Evolutionary conservation across 371 early-diverging fungal genomes (phyloP).

Genomic region (Circinella minor): DNA sequence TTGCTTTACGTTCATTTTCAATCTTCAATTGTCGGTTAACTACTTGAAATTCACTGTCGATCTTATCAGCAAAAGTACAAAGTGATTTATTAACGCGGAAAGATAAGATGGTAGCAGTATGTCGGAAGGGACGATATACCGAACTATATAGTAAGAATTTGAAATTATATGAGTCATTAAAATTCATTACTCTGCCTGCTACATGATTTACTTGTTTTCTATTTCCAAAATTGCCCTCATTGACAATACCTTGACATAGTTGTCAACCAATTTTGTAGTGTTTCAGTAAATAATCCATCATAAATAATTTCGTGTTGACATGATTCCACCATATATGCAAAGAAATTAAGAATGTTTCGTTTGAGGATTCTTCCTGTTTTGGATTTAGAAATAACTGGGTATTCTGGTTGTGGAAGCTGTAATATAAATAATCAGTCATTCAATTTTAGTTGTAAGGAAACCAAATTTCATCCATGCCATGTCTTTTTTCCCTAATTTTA

Average conservation of each 20-base stretch:
- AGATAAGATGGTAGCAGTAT: conserved; percentile 79
- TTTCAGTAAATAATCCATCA: conserved; percentile 62
- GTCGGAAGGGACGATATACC: conserved; percentile 87
- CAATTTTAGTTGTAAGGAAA: too few relatives aligned
- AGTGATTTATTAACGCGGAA: conserved; percentile 64
- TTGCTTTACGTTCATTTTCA: conserved; percentile 29
- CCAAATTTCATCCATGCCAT: too few relatives aligned
- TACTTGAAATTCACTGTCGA: conserved; percentile 60
- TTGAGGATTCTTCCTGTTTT: conserved; percentile 64
- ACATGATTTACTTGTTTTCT: too few relatives aligned
- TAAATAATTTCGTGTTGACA: conserved; percentile 66
- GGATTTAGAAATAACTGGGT: conserved; percentile 65
- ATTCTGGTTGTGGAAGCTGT: conserved; percentile 63
- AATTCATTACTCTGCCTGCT: too few relatives aligned
- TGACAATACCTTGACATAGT: conserved; percentile 51
- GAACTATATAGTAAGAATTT: conserved; percentile 48
- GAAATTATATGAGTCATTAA: too few relatives aligned
- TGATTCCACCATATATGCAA: conserved; percentile 60
- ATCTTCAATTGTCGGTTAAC: conserved; percentile 66
- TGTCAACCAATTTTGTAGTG: conserved; percentile 57
- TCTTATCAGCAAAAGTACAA: conserved; percentile 63
- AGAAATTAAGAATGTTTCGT: conserved; percentile 62
- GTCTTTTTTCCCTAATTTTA: too few relatives aligned
- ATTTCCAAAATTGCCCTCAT: too few relatives aligned
- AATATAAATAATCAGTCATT: background rate